phyloP scores from a whole-genome alignment of 176 grass and related monocot genomes.

The Triticum timopheevii region DNA sequence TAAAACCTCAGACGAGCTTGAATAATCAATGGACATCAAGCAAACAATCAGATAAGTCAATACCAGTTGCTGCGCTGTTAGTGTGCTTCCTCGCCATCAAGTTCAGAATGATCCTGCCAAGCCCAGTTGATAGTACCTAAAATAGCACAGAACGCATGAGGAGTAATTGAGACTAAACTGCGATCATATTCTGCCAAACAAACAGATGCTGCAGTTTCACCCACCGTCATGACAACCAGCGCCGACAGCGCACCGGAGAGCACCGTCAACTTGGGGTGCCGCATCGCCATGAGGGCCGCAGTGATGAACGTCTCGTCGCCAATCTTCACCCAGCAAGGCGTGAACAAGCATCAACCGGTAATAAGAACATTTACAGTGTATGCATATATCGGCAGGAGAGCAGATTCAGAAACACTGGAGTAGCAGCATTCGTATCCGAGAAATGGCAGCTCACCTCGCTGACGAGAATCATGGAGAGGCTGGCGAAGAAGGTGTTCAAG shows the following conservation, averaged over 20 bases:
- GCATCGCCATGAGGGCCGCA: conserved; percentile 94
- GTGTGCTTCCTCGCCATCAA: conserved; percentile 97
- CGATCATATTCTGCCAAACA: neutral
- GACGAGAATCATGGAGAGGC: conserved; percentile 83
- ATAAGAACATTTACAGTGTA: neutral
- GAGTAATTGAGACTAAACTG: neutral
- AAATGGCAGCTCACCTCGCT: conserved; percentile 61
- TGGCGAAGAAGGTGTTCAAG: conserved; percentile 87
- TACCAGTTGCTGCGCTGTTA: conserved; percentile 92
- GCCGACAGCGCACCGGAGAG: conserved; percentile 81
- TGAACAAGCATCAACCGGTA: neutral
- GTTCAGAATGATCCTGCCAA: conserved; percentile 82
- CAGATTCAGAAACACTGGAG: too few species aligned
- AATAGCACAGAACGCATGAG: neutral
- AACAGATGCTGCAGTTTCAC: neutral
- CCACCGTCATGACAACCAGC: conserved; percentile 87
- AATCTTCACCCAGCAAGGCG: conserved; percentile 40
- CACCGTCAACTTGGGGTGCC: conserved; percentile 86
- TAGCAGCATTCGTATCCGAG: neutral
- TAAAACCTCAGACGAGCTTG: neutral
- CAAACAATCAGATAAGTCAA: neutral
- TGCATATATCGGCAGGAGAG: neutral
- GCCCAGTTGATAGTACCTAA: conserved; percentile 78
- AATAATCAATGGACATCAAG: neutral
- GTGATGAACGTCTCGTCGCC: conserved; percentile 96